A percentile compares a stretch with the other conserved stretches of the same genome.
Conservation (phyloP, 805 yeast species). For the Candida pini region DNA sequence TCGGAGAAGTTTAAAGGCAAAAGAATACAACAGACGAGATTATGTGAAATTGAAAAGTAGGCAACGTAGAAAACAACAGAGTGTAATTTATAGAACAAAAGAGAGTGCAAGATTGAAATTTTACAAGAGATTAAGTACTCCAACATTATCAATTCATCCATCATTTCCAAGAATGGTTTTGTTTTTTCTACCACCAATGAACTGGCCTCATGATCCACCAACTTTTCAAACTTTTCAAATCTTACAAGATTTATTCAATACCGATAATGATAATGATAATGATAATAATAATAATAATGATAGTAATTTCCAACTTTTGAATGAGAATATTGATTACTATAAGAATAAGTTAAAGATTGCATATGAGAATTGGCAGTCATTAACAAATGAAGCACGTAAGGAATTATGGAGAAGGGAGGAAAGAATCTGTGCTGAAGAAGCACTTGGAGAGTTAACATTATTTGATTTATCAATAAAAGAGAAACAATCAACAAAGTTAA, state of each 20-base stretch:
- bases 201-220: constrained; percentile 53
- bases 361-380: constrained; percentile 38
- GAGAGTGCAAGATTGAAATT: constrained; percentile 32
- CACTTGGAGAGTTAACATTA: constrained; percentile 34
- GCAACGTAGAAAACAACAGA: constrained; percentile 39
- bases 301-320: neutral
- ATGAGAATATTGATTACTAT: constrained; percentile 17
- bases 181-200: constrained; percentile 37
- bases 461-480: constrained; percentile 40
- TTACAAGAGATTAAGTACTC: constrained; percentile 31
- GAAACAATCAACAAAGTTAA: constrained; percentile 28
- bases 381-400: constrained; percentile 29
- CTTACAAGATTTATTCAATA: constrained; percentile 11
- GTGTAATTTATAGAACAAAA: constrained; percentile 35
- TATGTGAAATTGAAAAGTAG: constrained; percentile 43
- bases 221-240: constrained; percentile 37
- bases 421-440: constrained; percentile 38
- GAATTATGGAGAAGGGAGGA: constrained; percentile 43
- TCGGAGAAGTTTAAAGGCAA: constrained; percentile 36
- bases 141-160: constrained; percentile 37
- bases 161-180: constrained; percentile 45
- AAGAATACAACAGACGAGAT: constrained; percentile 40
- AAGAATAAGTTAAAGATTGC: constrained; percentile 38
- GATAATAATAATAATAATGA: constrained; percentile 2
- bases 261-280: constrained; percentile 6